Conservation (phyloP, 2,329 filamentous ascomycete genomes). For the Fusarium sublunatum region DNA sequence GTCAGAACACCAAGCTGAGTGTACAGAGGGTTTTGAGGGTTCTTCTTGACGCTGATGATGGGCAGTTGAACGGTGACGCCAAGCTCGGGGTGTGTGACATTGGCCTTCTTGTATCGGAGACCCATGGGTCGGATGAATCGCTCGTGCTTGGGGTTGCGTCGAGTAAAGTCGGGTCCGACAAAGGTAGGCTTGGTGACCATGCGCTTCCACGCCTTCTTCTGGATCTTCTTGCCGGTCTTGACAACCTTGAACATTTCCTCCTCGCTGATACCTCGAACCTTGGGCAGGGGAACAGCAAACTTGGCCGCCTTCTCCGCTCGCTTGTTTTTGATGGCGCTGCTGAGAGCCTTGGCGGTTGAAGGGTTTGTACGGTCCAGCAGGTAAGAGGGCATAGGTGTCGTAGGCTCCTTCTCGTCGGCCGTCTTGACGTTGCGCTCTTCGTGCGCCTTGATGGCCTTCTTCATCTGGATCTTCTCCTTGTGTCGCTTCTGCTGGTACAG, state of each 20-base stretch:
- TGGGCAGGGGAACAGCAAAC: conserved; percentile 91
- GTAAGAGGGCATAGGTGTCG: conserved; percentile 88
- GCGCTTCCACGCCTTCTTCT: conserved; percentile 83
- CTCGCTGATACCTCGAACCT: conserved; percentile 90
- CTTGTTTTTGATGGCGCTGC: conserved; percentile 94
- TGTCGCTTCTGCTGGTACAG: conserved; percentile 91
- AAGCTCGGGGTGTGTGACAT: conserved; percentile 78
- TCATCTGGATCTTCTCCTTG: conserved; percentile 98
- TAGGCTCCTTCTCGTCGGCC: conserved; percentile 80
- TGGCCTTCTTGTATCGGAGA: conserved; percentile 63
- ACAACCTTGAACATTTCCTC: conserved; percentile 99
- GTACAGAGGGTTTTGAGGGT: conserved; percentile 87
- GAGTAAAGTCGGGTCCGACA: conserved; percentile 89
- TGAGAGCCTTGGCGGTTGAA: conserved; percentile 74
- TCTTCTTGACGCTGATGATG: conserved; percentile 74
- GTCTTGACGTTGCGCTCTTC: conserved; percentile 97
- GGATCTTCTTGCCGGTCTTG: conserved; percentile 93
- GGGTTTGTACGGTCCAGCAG: conserved; percentile 83
- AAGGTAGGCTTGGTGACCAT: conserved; percentile 75
- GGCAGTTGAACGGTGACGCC: conserved; percentile 89
- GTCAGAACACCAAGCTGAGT: conserved; percentile 92
- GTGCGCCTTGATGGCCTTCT: conserved; percentile 92
- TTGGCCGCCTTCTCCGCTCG: conserved; percentile 92
- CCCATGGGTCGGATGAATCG: conserved; percentile 64
- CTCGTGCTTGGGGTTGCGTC: conserved; percentile 84